phyloP scores from a whole-genome alignment of 371 early-diverging fungal genomes.

The Lichtheimia ornata region DNA sequence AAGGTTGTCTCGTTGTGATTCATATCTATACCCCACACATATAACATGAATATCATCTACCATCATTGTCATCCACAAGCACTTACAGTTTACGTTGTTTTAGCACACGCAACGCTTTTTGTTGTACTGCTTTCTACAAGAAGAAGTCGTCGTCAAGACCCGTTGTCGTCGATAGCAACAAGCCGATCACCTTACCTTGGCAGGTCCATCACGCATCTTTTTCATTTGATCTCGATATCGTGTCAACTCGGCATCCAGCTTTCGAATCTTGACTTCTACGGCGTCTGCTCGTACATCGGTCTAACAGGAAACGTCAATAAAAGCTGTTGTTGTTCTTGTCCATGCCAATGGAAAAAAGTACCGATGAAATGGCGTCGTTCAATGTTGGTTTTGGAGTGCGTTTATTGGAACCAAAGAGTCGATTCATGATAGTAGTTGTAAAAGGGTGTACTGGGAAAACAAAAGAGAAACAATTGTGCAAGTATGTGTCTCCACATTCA shows the following conservation, averaged over 20 bases:
- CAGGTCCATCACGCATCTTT: constrained; percentile 92
- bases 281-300: constrained; percentile 84
- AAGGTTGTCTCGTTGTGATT: constrained; percentile 89
- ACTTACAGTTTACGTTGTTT: constrained; percentile 89
- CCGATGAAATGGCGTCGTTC: constrained; percentile 43
- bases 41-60: not conserved
- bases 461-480: no score
- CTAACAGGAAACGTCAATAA: constrained; percentile 35
- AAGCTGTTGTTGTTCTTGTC: not conserved
- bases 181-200: constrained; percentile 62
- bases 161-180: not conserved
- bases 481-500: no score
- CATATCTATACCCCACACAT: constrained; percentile 61
- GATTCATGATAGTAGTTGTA: constrained; percentile 26
- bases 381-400: constrained; percentile 43
- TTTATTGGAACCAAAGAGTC: constrained; percentile 40
- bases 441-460: no score
- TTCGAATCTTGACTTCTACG: constrained; percentile 90
- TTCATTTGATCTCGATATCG: constrained; percentile 91
- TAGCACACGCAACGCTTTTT: constrained; percentile 86
- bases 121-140: constrained; percentile 82
- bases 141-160: not conserved
- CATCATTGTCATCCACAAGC: not conserved
- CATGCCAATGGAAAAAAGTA: constrained; percentile 11
- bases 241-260: constrained; percentile 90